Evolutionary conservation across 192 early-diverging fungal genomes (phyloP), one percentile per base, ranked within the genome.

Genomic region (Coemansia sp.): DNA sequence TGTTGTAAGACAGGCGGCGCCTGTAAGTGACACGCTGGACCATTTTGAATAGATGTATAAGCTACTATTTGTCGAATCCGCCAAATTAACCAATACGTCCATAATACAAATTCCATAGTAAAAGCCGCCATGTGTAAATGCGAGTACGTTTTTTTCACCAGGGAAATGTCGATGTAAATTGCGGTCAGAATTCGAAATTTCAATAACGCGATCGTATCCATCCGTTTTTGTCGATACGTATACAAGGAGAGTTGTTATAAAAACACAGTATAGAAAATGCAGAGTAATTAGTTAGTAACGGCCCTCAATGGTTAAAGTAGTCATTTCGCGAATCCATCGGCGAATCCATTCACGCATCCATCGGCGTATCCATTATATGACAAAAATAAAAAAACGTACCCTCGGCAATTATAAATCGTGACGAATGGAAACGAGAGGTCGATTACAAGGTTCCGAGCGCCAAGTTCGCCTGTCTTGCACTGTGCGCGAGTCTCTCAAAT

Each of bases 1-100:
- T 94, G 91, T 94, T 93, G 92, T 93, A 94, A 59, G 93, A 93
- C 57, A 91, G 80, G 68, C 90, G 87, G 72, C 93, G 87, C 74
- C 93, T 88, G 89, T 93, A 94, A 61, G 88, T 93, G 62, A 92
- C 87, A 85, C 93, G 90, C 85, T 92, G 89, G 64, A 73, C 78
- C 82, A 84, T 84, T 70, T 67, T 79, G 68, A 37, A 67, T 73
- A 71, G 67, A 69, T 59, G 64, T 72, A 58, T 77, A 66, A 74
- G 70, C 78, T 81, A 73, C 60, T 57, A 35, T 16, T 14, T 14
- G 38, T 55, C 39, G 26, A 7, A 43, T 62, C 38, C 39, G 49
- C 13, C 55, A 59, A 43, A 19, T 32, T n/a, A 58, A 55, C 19
- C 35, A 64, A 10, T 16, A 4, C 53, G 52, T 26, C 44, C 30